These are phyloP conservation scores for Lathyrus oleraceus DNA, from an alignment of 306 rosid species.

Conservation along the genomic window DNA sequence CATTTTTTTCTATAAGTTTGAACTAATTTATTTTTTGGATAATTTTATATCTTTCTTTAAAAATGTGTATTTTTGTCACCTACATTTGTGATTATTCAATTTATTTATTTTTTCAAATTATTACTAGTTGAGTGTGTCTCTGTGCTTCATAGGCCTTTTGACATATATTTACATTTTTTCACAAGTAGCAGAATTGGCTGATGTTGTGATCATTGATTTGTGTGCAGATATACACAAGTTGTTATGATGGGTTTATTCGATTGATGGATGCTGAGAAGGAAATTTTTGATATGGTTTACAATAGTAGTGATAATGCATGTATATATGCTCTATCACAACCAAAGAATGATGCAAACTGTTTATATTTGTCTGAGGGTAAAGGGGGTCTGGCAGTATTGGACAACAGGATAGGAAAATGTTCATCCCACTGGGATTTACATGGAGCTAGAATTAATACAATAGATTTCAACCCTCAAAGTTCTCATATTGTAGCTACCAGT, in stretches of 20 bases:
- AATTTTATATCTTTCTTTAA: too few relatives aligned
- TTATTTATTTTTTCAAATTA: too few relatives aligned
- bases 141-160: too few relatives aligned
- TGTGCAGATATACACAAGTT: slow-evolving; percentile 71
- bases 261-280: slow-evolving; percentile 87
- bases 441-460: slow-evolving; percentile 66
- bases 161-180: too few relatives aligned
- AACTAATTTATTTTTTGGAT: too few relatives aligned
- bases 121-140: too few relatives aligned
- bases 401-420: slow-evolving; percentile 56
- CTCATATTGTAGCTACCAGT: slow-evolving; percentile 73
- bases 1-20: not conserved
- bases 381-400: slow-evolving; percentile 74
- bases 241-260: slow-evolving; percentile 72
- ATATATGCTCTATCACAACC: slow-evolving; percentile 65
- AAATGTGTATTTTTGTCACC: too few relatives aligned
- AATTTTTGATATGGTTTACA: slow-evolving; percentile 67
- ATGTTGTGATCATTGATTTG: slow-evolving; percentile 16
- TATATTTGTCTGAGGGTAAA: slow-evolving; percentile 68
- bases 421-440: slow-evolving; percentile 64
- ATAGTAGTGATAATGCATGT: slow-evolving; percentile 42
- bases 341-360: slow-evolving; percentile 54
- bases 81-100: too few relatives aligned
- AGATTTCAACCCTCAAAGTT: slow-evolving; percentile 57
- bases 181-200: not conserved